phyloP scores from a whole-genome alignment of 768 basidiomycete genomes.

The Pisolithus marmoratus region DNA sequence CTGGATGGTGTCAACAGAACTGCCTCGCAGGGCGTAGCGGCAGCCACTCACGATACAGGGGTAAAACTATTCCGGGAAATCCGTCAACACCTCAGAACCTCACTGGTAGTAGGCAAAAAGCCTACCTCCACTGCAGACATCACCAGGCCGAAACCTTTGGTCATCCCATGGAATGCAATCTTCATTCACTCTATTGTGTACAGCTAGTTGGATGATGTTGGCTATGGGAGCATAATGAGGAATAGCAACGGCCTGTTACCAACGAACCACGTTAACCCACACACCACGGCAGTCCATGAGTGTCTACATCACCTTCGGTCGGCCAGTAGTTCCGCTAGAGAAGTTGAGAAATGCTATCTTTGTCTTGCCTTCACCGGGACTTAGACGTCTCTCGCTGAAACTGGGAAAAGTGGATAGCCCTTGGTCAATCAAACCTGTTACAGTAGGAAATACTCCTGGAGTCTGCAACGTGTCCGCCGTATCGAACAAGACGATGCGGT shows the following conservation, averaged over 20 bases:
- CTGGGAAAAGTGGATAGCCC: slow-evolving; percentile 35
- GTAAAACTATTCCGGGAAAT: slow-evolving; percentile 37
- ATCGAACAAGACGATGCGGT: slow-evolving; percentile 41
- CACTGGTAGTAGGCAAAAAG: not conserved
- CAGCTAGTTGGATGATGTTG: slow-evolving; percentile 56
- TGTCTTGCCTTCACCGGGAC: slow-evolving; percentile 56
- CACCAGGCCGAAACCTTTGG: slow-evolving; percentile 53
- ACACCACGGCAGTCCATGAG: not conserved
- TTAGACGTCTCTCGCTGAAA: slow-evolving; percentile 48
- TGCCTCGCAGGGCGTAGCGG: not conserved
- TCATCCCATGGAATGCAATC: slow-evolving; percentile 40
- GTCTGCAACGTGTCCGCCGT: slow-evolving; percentile 5
- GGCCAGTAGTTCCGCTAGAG: slow-evolving; percentile 73
- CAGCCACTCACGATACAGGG: slow-evolving; percentile 49
- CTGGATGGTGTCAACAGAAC: slow-evolving; percentile 25
- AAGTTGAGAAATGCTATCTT: slow-evolving; percentile 73
- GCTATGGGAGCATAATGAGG: slow-evolving; percentile 55
- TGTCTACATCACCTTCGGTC: slow-evolving; percentile 50
- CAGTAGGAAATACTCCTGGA: slow-evolving; percentile 22
- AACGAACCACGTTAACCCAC: not conserved
- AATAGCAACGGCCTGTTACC: slow-evolving; percentile 50
- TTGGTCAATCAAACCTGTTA: slow-evolving; percentile 43
- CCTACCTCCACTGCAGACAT: slow-evolving; percentile 54
- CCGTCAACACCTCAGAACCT: too few species aligned
- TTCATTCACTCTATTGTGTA: slow-evolving; percentile 45